These are phyloP conservation scores for Trichocladium antarcticum DNA, from an alignment of 495 filamentous ascomycete genomes.

Conservation along the genomic window DNA sequence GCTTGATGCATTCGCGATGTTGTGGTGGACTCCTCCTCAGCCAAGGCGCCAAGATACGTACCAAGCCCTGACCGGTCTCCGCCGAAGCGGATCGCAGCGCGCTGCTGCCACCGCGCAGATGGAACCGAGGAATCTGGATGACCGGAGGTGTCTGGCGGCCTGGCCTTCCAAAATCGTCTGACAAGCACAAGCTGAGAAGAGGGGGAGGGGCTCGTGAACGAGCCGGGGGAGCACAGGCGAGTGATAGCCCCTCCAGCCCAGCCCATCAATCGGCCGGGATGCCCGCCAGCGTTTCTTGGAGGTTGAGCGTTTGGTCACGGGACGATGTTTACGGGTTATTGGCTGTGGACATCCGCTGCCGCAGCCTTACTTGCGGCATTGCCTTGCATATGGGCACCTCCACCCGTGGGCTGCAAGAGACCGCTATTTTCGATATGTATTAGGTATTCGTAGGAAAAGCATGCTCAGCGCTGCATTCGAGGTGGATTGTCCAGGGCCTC, in stretches of 20 bases:
- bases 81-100: constrained; percentile 13
- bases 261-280: too few species aligned
- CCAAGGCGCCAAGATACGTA: constrained; percentile 2
- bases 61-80: not conserved
- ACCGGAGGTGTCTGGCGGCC: constrained; percentile 7
- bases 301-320: constrained; percentile 9
- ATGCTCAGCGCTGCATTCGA: too few species aligned
- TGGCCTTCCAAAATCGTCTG: not conserved
- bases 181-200: constrained; percentile 11
- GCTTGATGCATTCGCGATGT: constrained; percentile 3
- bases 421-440: constrained; percentile 10
- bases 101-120: constrained; percentile 16
- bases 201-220: constrained; percentile 12
- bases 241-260: too few species aligned
- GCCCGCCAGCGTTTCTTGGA: too few species aligned
- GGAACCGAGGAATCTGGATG: constrained; percentile 16
- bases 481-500: not conserved
- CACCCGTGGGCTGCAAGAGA: not conserved
- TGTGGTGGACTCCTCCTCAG: too few species aligned
- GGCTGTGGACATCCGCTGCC: constrained; percentile 7
- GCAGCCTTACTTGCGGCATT: constrained; percentile 16
- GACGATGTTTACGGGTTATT: constrained; percentile 8
- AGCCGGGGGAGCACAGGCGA: not conserved
- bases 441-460: not conserved
- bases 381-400: constrained; percentile 10